These are phyloP conservation scores for Schwanniomyces etchellsii DNA, from an alignment of 1,139 yeast genomes.

Conservation along the genomic window DNA sequence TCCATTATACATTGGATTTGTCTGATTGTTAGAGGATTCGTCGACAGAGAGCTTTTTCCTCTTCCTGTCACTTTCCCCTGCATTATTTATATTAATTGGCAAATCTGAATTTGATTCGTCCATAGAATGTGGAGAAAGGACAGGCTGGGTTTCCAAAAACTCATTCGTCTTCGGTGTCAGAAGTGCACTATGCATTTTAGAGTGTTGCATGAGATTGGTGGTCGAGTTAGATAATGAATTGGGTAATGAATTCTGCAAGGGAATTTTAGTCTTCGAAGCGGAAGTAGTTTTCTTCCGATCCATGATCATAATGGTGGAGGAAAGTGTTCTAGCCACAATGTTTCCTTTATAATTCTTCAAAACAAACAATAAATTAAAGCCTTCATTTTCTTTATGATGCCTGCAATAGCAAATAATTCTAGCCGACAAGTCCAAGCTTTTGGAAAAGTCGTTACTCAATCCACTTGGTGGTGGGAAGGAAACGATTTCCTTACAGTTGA, in stretches of 20 bases:
- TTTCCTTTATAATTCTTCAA: slow-evolving; percentile 54
- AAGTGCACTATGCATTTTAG: background rate
- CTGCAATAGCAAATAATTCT: slow-evolving; percentile 94
- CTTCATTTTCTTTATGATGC: slow-evolving; percentile 81
- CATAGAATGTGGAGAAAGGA: slow-evolving; percentile 55
- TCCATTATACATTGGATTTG: slow-evolving; percentile 43
- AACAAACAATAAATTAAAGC: slow-evolving; percentile 71
- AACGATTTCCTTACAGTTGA: slow-evolving; percentile 84
- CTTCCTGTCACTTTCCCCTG: slow-evolving; percentile 26
- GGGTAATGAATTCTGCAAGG: background rate
- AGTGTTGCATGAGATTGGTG: background rate
- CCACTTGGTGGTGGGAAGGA: slow-evolving; percentile 66
- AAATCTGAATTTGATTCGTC: slow-evolving; percentile 65
- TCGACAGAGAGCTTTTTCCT: slow-evolving; percentile 42
- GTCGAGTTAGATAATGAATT: background rate
- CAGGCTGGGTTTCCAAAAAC: slow-evolving; percentile 18
- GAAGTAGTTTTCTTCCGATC: slow-evolving; percentile 71
- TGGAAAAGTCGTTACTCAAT: slow-evolving; percentile 23
- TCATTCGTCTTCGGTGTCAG: background rate
- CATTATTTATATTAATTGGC: slow-evolving; percentile 37
- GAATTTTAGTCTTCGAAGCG: background rate
- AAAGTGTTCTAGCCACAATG: slow-evolving; percentile 66
- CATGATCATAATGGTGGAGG: slow-evolving; percentile 81
- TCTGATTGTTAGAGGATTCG: slow-evolving; percentile 32
- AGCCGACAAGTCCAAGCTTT: slow-evolving; percentile 68